Evolutionary conservation across 2,329 filamentous ascomycete species (phyloP).

Genomic region (Trichoderma aggressivum): DNA sequence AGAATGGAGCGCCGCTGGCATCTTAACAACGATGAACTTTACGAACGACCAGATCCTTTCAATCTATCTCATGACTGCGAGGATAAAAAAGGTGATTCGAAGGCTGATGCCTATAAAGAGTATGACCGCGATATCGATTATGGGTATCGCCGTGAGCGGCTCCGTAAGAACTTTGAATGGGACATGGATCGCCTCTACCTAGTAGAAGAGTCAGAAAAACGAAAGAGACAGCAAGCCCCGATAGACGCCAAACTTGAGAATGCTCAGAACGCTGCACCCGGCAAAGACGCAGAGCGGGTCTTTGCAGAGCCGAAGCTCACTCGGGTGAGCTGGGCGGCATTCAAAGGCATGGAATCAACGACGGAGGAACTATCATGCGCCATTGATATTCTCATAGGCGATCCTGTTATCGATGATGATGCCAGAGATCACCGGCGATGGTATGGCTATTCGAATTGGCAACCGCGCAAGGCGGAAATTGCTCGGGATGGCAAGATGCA

Average conservation of each 20-base stretch:
- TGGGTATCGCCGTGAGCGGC: conserved; percentile 6
- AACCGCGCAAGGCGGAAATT: neutral
- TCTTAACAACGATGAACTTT: neutral
- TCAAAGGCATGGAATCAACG: neutral
- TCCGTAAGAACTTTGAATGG: conserved; percentile 20
- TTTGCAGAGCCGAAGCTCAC: neutral
- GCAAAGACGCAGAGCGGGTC: neutral
- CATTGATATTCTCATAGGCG: neutral
- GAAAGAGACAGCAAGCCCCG: neutral
- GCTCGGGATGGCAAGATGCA: neutral
- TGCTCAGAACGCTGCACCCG: neutral
- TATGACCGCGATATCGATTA: conserved; percentile 12
- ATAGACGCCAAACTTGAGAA: neutral
- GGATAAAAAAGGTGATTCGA: neutral
- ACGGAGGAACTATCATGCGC: neutral
- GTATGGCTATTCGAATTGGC: neutral
- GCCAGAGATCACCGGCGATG: neutral
- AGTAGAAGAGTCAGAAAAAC: neutral
- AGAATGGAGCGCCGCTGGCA: neutral
- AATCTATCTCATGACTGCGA: neutral
- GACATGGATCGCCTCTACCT: conserved; percentile 20
- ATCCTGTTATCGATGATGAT: neutral
- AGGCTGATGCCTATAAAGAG: neutral
- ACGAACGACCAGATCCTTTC: neutral
- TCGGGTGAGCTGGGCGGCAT: neutral